These are phyloP conservation scores for Corchorus olitorius DNA, from an alignment of 345 rosid genomes.

Conservation along the genomic window DNA sequence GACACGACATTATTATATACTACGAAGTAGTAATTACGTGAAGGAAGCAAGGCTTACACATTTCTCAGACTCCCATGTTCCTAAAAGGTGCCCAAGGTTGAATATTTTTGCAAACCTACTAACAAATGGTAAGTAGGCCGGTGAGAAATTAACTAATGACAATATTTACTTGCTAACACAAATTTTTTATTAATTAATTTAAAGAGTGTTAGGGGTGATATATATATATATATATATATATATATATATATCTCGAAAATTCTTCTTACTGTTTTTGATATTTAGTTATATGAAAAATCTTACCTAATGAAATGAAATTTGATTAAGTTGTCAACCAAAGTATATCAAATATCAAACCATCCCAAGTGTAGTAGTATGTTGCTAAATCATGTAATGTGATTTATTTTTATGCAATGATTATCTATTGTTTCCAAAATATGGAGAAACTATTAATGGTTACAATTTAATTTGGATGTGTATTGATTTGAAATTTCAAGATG, in stretches of 20 bases:
- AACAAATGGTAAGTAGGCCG: neutral
- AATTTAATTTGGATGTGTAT: no score
- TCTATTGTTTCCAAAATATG: no score
- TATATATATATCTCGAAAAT: neutral
- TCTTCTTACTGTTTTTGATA: neutral
- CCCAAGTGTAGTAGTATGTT: no score
- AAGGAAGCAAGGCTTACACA: neutral
- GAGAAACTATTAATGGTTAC: no score
- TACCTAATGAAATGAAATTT: neutral
- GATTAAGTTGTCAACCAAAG: no score
- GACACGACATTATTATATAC: neutral
- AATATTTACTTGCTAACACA: no score
- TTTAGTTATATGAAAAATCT: neutral
- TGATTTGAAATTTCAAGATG: no score
- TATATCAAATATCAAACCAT: no score
- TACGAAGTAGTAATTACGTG: neutral
- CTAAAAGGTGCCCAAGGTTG: neutral
- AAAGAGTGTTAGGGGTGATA: neutral
- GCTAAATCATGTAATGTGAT: no score
- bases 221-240: neutral
- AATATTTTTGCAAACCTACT: neutral
- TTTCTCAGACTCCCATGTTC: neutral
- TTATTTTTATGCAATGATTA: no score
- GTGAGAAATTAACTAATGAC: neutral
- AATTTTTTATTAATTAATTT: no score